Evolutionary conservation across 306 rosid species (phyloP), one percentile per base, ranked within the genome.

Genomic region (Gillenia trifoliata): DNA sequence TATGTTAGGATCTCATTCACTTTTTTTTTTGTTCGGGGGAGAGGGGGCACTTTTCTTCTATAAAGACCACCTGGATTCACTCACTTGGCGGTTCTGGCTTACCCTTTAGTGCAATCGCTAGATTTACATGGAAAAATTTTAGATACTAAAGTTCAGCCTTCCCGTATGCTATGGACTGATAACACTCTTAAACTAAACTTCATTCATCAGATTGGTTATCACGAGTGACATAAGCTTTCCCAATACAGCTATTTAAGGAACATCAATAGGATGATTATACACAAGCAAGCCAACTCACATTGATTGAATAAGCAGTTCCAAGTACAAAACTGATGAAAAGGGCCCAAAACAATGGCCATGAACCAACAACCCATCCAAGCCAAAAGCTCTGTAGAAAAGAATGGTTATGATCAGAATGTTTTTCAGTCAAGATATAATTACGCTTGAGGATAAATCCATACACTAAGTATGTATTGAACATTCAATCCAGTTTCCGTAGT

Each of bases 321-420:
- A 94, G 79, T 66, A 86, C 70, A 86, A 94, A 94, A 85, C 99
- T 94, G 81, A 92, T 45, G 71, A 89, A 88, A 78, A 92, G 99
- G 52, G 96, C 99, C 93, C 96, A 94, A 77, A 92, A 90, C 83
- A 94, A 86, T 68, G 99, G 99, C 93, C 97, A 84, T 52, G 99
- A 94, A 78, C 99, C 96, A 67, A 94, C 96, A 80, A 90, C 33
- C 97, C 93, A 92, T 40, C 93, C 92, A 59, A 94, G 89, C 89
- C 93, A 86, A 81, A 94, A 94, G 79, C 99, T 92, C 97, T 92
- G 93, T 17, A 63, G 41, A 72, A 87, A 82, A 76, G 29, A 45
- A 80, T 61, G 19, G 38, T 40, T 63, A 73, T 61, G 50, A 77
- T 83, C 47, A 86, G 83, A 80, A 69, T 62, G 75, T 41, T 13